A percentile compares a stretch with the other conserved stretches of the same genome.
Evolutionary conservation across 73 alveolate species (phyloP).

Genomic region (Paramecium sonneborni): DNA sequence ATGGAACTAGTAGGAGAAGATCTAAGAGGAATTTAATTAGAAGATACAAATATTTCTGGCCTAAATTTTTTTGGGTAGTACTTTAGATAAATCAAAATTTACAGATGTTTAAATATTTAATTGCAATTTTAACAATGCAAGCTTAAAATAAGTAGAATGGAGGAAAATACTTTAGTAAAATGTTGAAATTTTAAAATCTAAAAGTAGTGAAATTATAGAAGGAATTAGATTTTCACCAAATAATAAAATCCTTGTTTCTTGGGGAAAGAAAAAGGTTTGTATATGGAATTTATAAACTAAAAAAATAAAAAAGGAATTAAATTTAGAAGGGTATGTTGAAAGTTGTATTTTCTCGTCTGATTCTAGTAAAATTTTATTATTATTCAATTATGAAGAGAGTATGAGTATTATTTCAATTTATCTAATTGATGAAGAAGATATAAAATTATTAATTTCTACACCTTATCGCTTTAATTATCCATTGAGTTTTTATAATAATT

Average conservation of each 20-base stretch:
- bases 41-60: not conserved
- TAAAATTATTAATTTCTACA: not conserved
- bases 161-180: not conserved
- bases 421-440: not conserved
- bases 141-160: not conserved
- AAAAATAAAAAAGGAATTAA: not conserved
- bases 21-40: not conserved
- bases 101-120: not conserved
- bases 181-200: not conserved
- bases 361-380: not conserved
- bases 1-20: not conserved
- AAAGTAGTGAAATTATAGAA: not conserved
- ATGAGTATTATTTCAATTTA: not conserved
- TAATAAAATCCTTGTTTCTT: not conserved
- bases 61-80: not conserved
- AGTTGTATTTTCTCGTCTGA: not conserved
- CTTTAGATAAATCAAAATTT: not conserved
- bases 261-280: not conserved
- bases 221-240: not conserved
- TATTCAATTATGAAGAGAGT: too few relatives aligned
- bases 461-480: too few relatives aligned
- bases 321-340: not conserved
- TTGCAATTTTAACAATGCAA: not conserved
- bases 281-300: not conserved
- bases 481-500: not conserved